Percentiles rank a stretch among this genome's conserved stretches.
Conservation (phyloP, 129 eudicot species). For the Chrysanthemum seticuspe region DNA sequence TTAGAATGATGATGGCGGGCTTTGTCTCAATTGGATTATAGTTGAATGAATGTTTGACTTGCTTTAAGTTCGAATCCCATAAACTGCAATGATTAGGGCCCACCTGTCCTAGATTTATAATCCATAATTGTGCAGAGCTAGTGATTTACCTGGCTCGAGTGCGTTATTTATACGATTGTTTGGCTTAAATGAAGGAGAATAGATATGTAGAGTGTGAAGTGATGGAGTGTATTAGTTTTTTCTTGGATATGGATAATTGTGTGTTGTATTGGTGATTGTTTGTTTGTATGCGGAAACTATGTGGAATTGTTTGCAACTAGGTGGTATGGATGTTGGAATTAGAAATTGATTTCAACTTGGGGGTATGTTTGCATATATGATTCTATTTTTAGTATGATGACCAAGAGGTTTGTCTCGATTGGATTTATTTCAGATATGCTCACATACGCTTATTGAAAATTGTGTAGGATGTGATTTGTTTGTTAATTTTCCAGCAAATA, state of each 20-base stretch:
- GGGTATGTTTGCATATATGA: conserved; percentile 10
- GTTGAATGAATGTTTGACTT: no score
- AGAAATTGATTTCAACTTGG: background rate
- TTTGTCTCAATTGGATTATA: no score
- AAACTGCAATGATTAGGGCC: no score
- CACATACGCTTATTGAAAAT: background rate
- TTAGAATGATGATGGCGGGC: no score
- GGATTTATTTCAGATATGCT: conserved; percentile 9
- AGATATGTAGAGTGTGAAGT: no score
- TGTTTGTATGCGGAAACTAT: conserved; percentile 23
- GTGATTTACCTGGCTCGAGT: no score
- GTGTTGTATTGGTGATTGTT: conserved; percentile 16
- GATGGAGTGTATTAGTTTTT: background rate
- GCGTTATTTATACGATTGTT: background rate
- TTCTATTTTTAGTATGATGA: conserved; percentile 28
- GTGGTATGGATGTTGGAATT: conserved; percentile 15
- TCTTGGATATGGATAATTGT: conserved; percentile 11
- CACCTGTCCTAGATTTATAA: no score
- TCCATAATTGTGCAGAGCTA: no score
- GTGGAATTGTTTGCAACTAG: background rate
- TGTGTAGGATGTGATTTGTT: background rate
- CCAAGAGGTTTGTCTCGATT: conserved; percentile 3
- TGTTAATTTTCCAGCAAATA: background rate
- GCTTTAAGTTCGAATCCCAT: no score
- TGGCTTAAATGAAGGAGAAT: conserved; percentile 9